phyloP scores from a whole-genome alignment of 129 eudicot species.

The Erigeron canadensis region DNA sequence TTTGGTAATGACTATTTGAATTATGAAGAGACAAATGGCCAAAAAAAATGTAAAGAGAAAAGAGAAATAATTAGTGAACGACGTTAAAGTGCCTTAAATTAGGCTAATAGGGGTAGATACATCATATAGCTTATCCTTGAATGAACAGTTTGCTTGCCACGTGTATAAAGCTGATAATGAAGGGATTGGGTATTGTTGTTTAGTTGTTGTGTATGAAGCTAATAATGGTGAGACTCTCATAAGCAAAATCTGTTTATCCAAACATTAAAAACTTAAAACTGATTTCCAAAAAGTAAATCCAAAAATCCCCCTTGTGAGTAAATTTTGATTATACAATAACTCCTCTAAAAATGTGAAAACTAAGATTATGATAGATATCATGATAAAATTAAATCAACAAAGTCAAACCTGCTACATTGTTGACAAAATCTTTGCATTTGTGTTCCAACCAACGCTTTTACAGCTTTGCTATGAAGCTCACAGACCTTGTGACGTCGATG shows the following conservation, averaged over 20 bases:
- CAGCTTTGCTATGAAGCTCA: constrained; percentile 86
- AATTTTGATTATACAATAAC: neutral
- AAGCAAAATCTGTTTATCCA: neutral
- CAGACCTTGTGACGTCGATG: constrained; percentile 96
- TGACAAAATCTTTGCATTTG: constrained; percentile 98
- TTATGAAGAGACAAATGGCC: neutral
- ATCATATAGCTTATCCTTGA: neutral
- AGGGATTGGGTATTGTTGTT: no score
- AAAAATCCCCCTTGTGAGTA: constrained; percentile 12
- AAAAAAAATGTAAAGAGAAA: neutral
- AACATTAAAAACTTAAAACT: neutral
- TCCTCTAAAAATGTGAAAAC: constrained; percentile 1
- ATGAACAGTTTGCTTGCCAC: neutral
- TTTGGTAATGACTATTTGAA: neutral
- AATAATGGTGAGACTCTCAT: neutral
- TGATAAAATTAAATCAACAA: constrained; percentile 4
- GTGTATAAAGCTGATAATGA: neutral
- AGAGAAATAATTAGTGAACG: no score
- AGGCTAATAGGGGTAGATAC: no score
- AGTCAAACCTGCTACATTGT: constrained; percentile 89
- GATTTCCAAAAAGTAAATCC: neutral
- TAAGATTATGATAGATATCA: neutral
- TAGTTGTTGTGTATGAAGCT: neutral
- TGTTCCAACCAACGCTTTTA: constrained; percentile 77
- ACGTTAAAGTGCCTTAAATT: no score